Base-by-base conservation (phyloP, 2,329 filamentous ascomycete genomes). In the Sarocladium oryzae region DNA sequence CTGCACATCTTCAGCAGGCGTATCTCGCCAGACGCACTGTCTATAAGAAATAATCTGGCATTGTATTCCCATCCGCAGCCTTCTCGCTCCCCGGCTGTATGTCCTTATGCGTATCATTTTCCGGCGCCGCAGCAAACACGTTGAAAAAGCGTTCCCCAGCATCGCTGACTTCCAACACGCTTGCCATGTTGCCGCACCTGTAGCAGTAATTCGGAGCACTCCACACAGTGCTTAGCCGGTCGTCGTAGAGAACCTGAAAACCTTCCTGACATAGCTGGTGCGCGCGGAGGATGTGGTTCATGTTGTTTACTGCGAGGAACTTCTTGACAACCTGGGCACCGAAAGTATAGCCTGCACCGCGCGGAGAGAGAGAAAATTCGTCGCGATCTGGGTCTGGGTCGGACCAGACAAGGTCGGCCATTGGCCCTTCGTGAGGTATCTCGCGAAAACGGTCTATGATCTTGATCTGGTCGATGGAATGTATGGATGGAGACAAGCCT, bases 371-470 rank as follows among this genome's bases (percentile, higher is more conserved):
- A 6, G 88, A 95, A 70, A 99, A 99, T 68, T 99, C 93, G 69
- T 99, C 93, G 52, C 91, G 82, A 61, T 99, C 93, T n/a, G 89
- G 86, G 66, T 99, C 93, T 0, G 93, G 93, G 66, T 99, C 93
- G 18, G 90, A 96, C 93, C 93, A 99, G 28, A 99, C 93, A 4
- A 99, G 75, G 68, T 99, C 93, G n/a, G 93, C 93, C 93, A 99
- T 99, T 30, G 93, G 93, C 0, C 93, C 93, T 70, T 99, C 93
- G 71, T 99, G 93, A 4, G 93, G 93, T 54, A 99, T 99, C 66
- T 99, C 93, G 59, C 93, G 85, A 75, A 97, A 99, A 41, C 93
- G 89, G 71, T 99, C 93, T 66, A 99, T 97, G 68, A 99, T 95
- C 70, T 99, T 97, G 72, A 99, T 97, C 71, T 99, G 93, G 68